Conservation (phyloP, 768 basidiomycete genomes). For the Lentinula boryana region DNA sequence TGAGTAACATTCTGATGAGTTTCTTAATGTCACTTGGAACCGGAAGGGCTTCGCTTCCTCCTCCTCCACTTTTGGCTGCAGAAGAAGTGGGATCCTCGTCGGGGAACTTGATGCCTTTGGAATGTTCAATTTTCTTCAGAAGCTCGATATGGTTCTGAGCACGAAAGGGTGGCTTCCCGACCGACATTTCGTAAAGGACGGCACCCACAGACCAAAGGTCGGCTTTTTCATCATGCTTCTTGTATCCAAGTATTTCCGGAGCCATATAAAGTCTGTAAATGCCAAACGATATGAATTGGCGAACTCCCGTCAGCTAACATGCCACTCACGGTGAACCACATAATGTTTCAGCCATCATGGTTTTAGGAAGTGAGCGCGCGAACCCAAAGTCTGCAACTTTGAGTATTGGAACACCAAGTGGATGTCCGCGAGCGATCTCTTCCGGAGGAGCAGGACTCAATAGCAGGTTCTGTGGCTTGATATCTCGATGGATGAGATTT, state of each 20-base stretch:
- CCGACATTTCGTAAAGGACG: constrained; percentile 92
- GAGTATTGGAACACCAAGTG: constrained; percentile 86
- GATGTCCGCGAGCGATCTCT: constrained; percentile 84
- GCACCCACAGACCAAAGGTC: constrained; percentile 99
- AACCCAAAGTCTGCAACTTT: constrained; percentile 99
- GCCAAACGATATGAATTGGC: background rate
- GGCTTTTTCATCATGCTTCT: constrained; percentile 97
- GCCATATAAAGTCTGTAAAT: constrained; percentile 88
- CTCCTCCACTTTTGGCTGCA: constrained; percentile 34
- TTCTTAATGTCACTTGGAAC: constrained; percentile 84
- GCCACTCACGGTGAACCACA: constrained; percentile 89
- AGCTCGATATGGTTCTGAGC: constrained; percentile 96
- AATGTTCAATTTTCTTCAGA: constrained; percentile 84
- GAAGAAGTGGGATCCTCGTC: constrained; percentile 68
- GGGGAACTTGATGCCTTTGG: constrained; percentile 91
- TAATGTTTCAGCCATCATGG: constrained; percentile 95
- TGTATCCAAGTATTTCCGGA: constrained; percentile 93
- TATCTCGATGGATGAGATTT: constrained; percentile 93
- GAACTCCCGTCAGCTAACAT: background rate
- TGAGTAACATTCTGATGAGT: constrained; percentile 79
- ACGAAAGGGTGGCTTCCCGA: constrained; percentile 90
- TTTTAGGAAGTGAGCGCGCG: constrained; percentile 84
- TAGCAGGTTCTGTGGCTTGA: constrained; percentile 97
- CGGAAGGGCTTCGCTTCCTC: constrained; percentile 44
- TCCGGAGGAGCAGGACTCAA: constrained; percentile 75